Conservation (phyloP, 306 rosid genomes). For the Vigna unguiculata region DNA sequence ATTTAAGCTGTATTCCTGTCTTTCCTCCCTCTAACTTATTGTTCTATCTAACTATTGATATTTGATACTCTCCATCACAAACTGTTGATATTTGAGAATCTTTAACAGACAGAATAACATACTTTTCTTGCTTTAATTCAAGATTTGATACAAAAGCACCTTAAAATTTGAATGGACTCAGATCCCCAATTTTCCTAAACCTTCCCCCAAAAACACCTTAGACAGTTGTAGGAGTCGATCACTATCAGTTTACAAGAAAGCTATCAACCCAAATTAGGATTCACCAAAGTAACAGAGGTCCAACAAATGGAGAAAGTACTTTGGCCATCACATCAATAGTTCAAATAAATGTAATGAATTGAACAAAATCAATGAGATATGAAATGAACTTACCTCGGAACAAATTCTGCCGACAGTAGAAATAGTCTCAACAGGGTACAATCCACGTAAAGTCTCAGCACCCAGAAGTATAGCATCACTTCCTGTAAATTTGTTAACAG, state of each 20-base stretch:
- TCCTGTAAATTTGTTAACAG: conserved; percentile 61
- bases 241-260: conserved; percentile 6
- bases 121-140: not conserved
- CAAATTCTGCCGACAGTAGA: conserved; percentile 94
- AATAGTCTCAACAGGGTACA: conserved; percentile 93
- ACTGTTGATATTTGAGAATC: not conserved
- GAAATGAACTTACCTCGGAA: conserved; percentile 71
- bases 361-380: conserved; percentile 20
- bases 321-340: conserved; percentile 12
- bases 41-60: not conserved
- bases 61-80: not conserved
- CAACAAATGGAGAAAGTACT: conserved; percentile 2
- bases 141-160: not conserved
- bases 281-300: conserved; percentile 14
- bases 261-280: conserved; percentile 11
- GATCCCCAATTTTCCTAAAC: not conserved
- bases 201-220: not conserved
- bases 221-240: not conserved
- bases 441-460: conserved; percentile 98
- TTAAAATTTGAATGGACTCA: not conserved
- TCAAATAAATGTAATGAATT: not conserved
- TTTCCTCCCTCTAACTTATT: not conserved
- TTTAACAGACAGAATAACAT: not conserved
- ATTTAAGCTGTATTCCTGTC: not conserved
- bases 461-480: conserved; percentile 98